These are phyloP conservation scores for Rhodofomes roseus DNA, from an alignment of 1,284 basidiomycete species.

Conservation along the genomic window DNA sequence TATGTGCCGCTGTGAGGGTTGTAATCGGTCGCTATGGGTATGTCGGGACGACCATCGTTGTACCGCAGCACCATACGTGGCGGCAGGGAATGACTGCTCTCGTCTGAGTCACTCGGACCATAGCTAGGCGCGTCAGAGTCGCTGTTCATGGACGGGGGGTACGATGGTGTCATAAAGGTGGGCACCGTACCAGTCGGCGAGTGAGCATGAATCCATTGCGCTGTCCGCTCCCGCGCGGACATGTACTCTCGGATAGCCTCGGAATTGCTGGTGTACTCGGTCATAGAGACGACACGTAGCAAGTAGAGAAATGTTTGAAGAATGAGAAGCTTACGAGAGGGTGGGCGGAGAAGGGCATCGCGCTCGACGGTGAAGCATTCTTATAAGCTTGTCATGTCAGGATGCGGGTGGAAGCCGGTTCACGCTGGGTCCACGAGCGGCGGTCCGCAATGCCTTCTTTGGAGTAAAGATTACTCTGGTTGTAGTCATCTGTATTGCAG, in stretches of 20 bases:
- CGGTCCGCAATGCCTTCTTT: conserved; percentile 8
- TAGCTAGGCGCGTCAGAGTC: conserved; percentile 44
- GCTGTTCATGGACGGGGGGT: conserved; percentile 46
- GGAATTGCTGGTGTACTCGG: conserved; percentile 60
- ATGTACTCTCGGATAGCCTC: conserved; percentile 54
- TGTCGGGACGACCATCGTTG: conserved; percentile 56
- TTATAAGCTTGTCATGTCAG: conserved; percentile 15
- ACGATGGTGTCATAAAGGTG: conserved; percentile 53
- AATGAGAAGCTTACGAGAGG: conserved; percentile 3
- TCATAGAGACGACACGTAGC: conserved; percentile 39
- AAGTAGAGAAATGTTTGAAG: conserved; percentile 14
- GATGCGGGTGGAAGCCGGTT: conserved; percentile 12
- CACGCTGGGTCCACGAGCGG: conserved; percentile 16
- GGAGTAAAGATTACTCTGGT: conserved; percentile 18
- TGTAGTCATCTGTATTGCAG: conserved; percentile 7
- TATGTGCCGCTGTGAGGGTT: conserved; percentile 6
- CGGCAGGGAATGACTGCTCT: conserved; percentile 60
- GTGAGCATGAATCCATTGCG: conserved; percentile 53
- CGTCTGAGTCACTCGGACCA: conserved; percentile 52
- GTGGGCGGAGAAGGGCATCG: conserved; percentile 1
- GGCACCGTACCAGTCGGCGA: conserved; percentile 28
- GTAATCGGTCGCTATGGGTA: conserved; percentile 47
- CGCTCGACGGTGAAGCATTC: conserved; percentile 14
- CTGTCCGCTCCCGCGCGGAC: conserved; percentile 54
- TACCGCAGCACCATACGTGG: conserved; percentile 70